Percentiles rank a stretch among this genome's conserved stretches.
These are phyloP conservation scores for Graphilbum ipis-grandicollis DNA, from an alignment of 2,329 filamentous ascomycete species.

Conservation along the genomic window DNA sequence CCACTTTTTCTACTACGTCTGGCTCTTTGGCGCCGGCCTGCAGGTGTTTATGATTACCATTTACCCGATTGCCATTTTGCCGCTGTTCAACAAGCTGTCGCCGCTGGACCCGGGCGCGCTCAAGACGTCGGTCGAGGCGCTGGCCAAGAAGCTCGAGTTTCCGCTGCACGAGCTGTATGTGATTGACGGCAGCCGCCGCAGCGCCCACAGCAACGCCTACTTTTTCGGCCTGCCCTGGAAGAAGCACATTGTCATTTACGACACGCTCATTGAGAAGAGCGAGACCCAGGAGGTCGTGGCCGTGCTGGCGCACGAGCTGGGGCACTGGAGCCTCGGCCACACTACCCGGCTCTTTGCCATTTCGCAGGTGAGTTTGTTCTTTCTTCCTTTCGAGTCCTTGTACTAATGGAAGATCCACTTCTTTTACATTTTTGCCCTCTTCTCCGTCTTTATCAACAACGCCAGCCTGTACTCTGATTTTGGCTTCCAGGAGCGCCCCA, in stretches of 20 bases:
- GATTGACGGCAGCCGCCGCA: conserved; percentile 82
- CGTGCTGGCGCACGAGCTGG: conserved; percentile 86
- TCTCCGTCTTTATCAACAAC: conserved; percentile 97
- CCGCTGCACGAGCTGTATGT: conserved; percentile 86
- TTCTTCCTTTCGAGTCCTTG: not conserved
- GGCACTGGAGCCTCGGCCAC: conserved; percentile 93
- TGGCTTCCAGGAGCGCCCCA: conserved; percentile 75
- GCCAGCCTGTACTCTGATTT: conserved; percentile 77
- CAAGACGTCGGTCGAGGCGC: conserved; percentile 71
- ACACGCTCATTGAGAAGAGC: conserved; percentile 93
- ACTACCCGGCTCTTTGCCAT: conserved; percentile 84
- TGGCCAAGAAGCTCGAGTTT: conserved; percentile 74
- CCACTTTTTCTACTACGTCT: conserved; percentile 95
- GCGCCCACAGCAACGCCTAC: conserved; percentile 74
- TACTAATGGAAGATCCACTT: conserved; percentile 53
- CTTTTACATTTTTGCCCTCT: conserved; percentile 91
- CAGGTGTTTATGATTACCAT: conserved; percentile 93
- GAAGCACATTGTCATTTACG: conserved; percentile 99
- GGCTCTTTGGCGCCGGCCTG: conserved; percentile 76
- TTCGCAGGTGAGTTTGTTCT: conserved; percentile 42
- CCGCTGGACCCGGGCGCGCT: conserved; percentile 74
- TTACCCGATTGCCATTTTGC: conserved; percentile 86
- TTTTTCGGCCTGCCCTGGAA: conserved; percentile 98
- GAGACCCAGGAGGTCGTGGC: conserved; percentile 84
- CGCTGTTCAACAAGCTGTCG: conserved; percentile 95